Conservation (phyloP, 768 basidiomycete genomes). For the Termitomyces sp. region DNA sequence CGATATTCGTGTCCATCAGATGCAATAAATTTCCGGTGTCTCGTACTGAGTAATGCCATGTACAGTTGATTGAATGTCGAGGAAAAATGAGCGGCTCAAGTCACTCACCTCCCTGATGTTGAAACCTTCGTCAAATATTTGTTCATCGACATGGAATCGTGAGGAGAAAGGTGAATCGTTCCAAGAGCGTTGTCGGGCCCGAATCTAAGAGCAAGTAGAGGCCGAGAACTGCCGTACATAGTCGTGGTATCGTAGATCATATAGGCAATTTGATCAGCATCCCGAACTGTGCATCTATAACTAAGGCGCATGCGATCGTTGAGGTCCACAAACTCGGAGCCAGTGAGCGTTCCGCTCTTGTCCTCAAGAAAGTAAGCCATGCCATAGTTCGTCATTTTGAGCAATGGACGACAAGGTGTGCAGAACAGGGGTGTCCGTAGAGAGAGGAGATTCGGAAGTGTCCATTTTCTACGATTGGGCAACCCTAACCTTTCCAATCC, state of each 20-base stretch:
- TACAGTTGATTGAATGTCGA: not conserved
- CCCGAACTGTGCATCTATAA: slow-evolving; percentile 42
- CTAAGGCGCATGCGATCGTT: slow-evolving; percentile 52
- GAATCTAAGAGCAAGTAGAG: slow-evolving; percentile 47
- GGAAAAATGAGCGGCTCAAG: not conserved
- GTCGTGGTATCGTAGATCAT: slow-evolving; percentile 44
- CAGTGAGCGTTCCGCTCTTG: slow-evolving; percentile 45
- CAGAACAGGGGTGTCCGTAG: not conserved
- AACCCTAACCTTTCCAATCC: not conserved
- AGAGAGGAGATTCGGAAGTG: not conserved
- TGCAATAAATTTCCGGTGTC: slow-evolving; percentile 46
- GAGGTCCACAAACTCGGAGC: slow-evolving; percentile 58
- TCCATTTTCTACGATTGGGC: not conserved
- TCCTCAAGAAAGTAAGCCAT: slow-evolving; percentile 65
- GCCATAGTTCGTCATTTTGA: slow-evolving; percentile 35
- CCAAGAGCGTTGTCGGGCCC: slow-evolving; percentile 46
- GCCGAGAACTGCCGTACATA: slow-evolving; percentile 22
- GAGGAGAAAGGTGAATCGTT: slow-evolving; percentile 38
- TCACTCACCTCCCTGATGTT: slow-evolving; percentile 34
- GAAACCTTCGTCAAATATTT: slow-evolving; percentile 45
- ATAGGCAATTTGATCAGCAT: slow-evolving; percentile 38
- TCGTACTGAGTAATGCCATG: slow-evolving; percentile 24
- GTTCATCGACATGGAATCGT: slow-evolving; percentile 37
- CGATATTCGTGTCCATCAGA: slow-evolving; percentile 57
- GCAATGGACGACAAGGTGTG: slow-evolving; percentile 11